Base-by-base conservation (phyloP, 306 rosid species). In the Rosa multiflora region DNA sequence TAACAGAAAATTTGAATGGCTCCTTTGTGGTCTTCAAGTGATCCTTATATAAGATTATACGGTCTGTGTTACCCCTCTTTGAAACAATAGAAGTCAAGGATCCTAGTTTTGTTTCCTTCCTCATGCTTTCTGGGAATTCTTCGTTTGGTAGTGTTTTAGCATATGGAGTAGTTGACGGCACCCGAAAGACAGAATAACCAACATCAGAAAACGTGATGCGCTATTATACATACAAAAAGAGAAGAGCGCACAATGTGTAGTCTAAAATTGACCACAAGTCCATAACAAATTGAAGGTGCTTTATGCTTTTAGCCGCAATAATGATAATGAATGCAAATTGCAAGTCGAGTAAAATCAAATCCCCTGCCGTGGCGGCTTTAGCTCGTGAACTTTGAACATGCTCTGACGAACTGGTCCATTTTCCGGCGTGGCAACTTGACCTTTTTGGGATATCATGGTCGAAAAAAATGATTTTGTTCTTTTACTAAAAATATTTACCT, bases 361-460 rank as follows among this genome's bases (percentile, higher is more conserved):
- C 32, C 9, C 49, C 66, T 62, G 64, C 53, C 46, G 46, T 32
- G 37, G 3, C 49, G 21, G 15, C 44, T 53, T 63, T 17, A 5
- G 59, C 66, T 79, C 48, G 67, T 74, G 52, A 67, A 44, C 53
- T 42, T 39, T 72, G 32, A 32, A 44, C 63, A 23, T 72, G 64
- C 35, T 43, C 72, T 53, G 29, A 53, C 55, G 18, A 40, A 17
- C 17, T 29, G 51, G 78, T 80, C 56, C 53, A 14, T 26, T 35
- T 20, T 71, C 66, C 52, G 47, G 43, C n/a, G 29, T 21, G 42
- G 72, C 73, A 79, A 61, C 55, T 79, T 72, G 56, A 13, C 43
- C 40, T 32, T 35, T 63, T 14, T 11, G 8, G 23, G 29, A n/a
- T 56, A n/a, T 59, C 23, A 21, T 59, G 14, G 37, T 10, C 4